Conservation (phyloP, 1,284 basidiomycete genomes). For the Leucoagaricus sp. region DNA sequence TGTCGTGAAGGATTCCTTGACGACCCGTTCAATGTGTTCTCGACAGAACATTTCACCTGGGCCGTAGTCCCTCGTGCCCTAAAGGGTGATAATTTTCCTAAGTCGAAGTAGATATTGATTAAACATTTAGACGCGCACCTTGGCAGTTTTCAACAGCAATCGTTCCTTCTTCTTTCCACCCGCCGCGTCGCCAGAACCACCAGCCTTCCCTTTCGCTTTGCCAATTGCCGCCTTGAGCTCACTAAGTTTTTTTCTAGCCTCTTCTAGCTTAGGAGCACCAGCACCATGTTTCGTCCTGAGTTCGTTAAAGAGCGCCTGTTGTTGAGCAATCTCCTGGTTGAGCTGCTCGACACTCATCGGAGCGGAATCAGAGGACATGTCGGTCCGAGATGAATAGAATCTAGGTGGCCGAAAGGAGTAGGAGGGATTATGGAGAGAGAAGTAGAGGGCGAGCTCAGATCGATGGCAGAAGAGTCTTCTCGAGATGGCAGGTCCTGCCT, state of each 20-base stretch:
- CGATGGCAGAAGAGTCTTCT: constrained; percentile 13
- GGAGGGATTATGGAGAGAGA: not conserved
- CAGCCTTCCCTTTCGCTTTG: constrained; percentile 44
- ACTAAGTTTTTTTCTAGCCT: constrained; percentile 66
- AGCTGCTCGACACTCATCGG: constrained; percentile 22
- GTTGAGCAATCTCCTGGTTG: constrained; percentile 51
- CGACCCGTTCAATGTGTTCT: constrained; percentile 86
- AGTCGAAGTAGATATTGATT: too few relatives aligned
- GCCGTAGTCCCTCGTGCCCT: constrained; percentile 97
- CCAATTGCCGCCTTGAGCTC: constrained; percentile 66
- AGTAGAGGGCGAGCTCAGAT: constrained; percentile 7
- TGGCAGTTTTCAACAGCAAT: constrained; percentile 79
- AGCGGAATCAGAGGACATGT: constrained; percentile 2
- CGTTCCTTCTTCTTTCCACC: constrained; percentile 61
- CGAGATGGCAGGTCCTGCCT: constrained; percentile 8
- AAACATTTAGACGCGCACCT: constrained; percentile 67
- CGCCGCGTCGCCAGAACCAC: constrained; percentile 30
- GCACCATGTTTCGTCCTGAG: constrained; percentile 54
- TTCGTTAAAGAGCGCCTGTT: constrained; percentile 57
- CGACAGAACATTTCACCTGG: constrained; percentile 94
- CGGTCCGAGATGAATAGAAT: not conserved
- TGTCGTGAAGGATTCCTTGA: constrained; percentile 87
- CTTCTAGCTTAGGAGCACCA: constrained; percentile 52
- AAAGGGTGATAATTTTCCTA: constrained; percentile 13
- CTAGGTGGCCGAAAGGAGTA: not conserved